Evolutionary conservation across 805 yeast genomes (phyloP), one percentile per base, ranked within the genome.

Genomic region (Zygoascus flipseniorum): DNA sequence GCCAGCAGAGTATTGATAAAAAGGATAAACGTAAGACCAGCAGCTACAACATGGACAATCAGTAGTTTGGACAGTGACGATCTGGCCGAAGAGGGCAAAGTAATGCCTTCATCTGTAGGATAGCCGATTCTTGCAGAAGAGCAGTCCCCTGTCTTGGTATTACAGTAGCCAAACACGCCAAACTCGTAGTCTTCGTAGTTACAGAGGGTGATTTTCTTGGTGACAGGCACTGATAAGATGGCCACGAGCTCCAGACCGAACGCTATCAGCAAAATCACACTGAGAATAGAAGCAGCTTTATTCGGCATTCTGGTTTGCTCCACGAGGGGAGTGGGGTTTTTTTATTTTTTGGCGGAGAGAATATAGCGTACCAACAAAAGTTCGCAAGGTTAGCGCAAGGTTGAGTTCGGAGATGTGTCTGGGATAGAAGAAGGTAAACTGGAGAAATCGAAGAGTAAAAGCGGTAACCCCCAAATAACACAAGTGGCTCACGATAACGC

Each of bases 161-260:
- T 62, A 65, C 92, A 85, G 59, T 79, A 75, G 1, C 92, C 92
- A 67, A 83, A 83, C 1, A 85, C 86, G 1, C 92, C 92, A 62
- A 81, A 85, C 57, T 69, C 65, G 62, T 73, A 73, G 18, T 75
- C 78, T 19, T 71, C 69, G 62, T 72, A 79, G 1, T 73, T 65
- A 48, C 85, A 77, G 2, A 85, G 72, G 2, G 77, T 61, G 26
- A 84, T 71, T 19, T 57, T 55, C 10, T 65, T 61, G 0, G 85
- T 76, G 14, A 84, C 67, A 0, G 92, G 92, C 2, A 76, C 82
- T 0, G 89, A 73, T 8, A 84, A 58, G 5, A 82, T 76, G 0
- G 89, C 77, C 1, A 83, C 62, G 16, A 83, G 64, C 58, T 83
- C 85, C 52, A 83, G 74, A 1, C 76, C 76, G 56, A 82, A 73